Base-by-base conservation (phyloP, 2,329 filamentous ascomycete genomes). In the Talaromyces piceae region DNA sequence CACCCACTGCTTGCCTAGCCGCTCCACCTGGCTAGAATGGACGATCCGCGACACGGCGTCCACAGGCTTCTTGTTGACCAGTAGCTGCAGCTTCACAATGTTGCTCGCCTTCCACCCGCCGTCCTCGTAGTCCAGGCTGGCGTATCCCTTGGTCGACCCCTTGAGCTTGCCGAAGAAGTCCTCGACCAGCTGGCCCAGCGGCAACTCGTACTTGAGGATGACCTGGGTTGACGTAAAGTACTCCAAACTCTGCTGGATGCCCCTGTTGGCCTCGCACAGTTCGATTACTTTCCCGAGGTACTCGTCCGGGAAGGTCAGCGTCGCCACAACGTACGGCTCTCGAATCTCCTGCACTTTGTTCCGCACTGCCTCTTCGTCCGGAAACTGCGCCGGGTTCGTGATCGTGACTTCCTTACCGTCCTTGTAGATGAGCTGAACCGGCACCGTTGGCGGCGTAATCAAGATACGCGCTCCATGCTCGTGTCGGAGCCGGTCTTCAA, bases 91-190 rank as follows among this genome's bases (percentile, higher is more conserved):
- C 70, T 96, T 97, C 55, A 88, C 82, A 37, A 98, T 83, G 55
- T 83, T 83, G 62, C 86, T 88, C 54, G 80, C 73, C 20, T 86
- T 82, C 81, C 90, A 98, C 0, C 88, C 91, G 0, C 90, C 86
- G 61, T 98, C 93, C 71, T 98, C 93, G 66, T 98, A 98, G 68
- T 98, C 93, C 4, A 98, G 79, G 30, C 87, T 93, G 0, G 93
- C 93, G 61, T 98, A 98, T 9, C 93, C 93, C 67, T 95, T 96
- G 49, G 91, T 96, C 0, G 83, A 80, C 31, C 90, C 88, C 68
- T 98, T 98, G 49, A 98, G 77, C 69, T 95, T 96, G 48, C 93
- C 93, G 67, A 98, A 98, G 64, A 98, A 86, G 69, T 98, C 93
- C 60, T 97, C 93, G 1, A 98, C 93, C 3, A 98, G 77, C 49